These are phyloP conservation scores for Candida jianshihensis DNA, from an alignment of 805 yeast genomes.

Conservation along the genomic window DNA sequence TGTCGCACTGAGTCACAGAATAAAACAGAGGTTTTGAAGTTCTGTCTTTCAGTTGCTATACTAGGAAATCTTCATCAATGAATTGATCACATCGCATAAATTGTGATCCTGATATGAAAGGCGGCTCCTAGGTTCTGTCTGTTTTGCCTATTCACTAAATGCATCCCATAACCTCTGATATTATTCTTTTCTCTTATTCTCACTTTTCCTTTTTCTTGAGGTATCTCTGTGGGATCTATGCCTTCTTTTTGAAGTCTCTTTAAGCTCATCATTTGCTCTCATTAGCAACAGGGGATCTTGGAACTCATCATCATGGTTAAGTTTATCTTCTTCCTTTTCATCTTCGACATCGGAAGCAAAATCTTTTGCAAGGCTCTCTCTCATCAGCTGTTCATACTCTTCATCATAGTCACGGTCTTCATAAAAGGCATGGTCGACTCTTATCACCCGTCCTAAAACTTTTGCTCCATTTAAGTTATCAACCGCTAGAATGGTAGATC, in stretches of 20 bases:
- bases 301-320: constrained; percentile 15
- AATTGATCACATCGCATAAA: no score
- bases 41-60: no score
- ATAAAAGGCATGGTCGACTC: constrained; percentile 70
- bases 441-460: constrained; percentile 41
- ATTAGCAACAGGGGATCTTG: constrained; percentile 20
- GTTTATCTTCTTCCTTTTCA: background rate
- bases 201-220: background rate
- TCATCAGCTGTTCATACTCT: constrained; percentile 36
- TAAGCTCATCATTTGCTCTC: constrained; percentile 4
- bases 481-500: constrained; percentile 76
- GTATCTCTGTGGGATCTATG: background rate
- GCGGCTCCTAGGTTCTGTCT: no score
- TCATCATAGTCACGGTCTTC: constrained; percentile 45
- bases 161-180: no score
- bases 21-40: no score
- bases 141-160: no score
- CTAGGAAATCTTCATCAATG: no score
- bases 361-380: constrained; percentile 26
- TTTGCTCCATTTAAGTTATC: constrained; percentile 76
- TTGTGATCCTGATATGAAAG: no score
- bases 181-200: no score
- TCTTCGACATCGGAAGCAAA: constrained; percentile 11
- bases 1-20: no score
- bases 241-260: background rate